A percentile compares a stretch with the other conserved stretches of the same genome.
These are phyloP conservation scores for Geotrichum restrictum DNA, from an alignment of 1,139 yeast species.

Conservation along the genomic window DNA sequence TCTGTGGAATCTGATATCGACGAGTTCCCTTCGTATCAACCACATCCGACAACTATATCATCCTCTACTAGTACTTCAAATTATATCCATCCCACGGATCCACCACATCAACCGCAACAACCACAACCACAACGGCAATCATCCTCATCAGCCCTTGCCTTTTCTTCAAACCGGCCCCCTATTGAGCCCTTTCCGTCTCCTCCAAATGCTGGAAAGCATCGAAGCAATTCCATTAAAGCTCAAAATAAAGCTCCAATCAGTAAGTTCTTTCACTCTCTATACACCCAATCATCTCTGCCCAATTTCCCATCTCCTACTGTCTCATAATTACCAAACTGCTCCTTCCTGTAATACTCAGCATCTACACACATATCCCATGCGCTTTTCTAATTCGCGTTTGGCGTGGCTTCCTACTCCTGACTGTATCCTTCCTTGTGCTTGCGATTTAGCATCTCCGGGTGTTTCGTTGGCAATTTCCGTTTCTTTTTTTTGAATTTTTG, in stretches of 20 bases:
- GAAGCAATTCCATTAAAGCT: slow-evolving; percentile 7
- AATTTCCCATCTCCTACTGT: background rate
- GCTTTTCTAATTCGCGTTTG: too few relatives aligned
- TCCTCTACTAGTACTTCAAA: background rate
- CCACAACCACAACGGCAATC: background rate
- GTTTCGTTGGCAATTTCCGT: slow-evolving; percentile 3
- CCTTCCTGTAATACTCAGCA: background rate
- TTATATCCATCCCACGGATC: background rate
- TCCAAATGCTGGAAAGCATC: too few relatives aligned
- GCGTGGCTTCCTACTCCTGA: too few relatives aligned
- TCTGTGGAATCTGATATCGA: slow-evolving; percentile 3
- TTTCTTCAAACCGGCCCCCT: background rate
- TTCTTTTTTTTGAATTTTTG: slow-evolving; percentile 1
- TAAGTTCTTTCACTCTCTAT: background rate
- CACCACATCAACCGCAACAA: background rate
- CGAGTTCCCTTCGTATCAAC: background rate
- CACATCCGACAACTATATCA: background rate
- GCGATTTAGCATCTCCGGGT: too few relatives aligned
- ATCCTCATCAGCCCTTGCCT: background rate
- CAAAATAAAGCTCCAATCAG: slow-evolving; percentile 4
- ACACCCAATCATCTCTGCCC: too few relatives aligned
- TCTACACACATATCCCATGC: too few relatives aligned
- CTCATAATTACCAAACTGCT: background rate
- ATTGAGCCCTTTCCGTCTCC: background rate
- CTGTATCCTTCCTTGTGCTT: too few relatives aligned